Conservation (phyloP, 2,329 filamentous ascomycete species). For the Biscogniauxia sp. region DNA sequence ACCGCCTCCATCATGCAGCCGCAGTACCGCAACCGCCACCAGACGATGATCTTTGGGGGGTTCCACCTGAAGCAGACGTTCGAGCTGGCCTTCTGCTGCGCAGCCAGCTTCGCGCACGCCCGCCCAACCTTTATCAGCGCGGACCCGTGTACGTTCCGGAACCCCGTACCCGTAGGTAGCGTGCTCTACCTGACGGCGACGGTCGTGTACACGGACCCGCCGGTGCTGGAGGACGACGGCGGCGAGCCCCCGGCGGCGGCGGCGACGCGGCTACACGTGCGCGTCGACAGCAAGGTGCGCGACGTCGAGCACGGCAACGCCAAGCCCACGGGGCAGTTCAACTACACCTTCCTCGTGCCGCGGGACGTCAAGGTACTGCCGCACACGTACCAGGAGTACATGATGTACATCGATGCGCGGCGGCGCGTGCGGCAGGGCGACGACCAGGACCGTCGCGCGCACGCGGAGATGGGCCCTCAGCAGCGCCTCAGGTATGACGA, state of each 20-base stretch:
- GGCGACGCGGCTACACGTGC: slow-evolving; percentile 60
- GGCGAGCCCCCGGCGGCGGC: slow-evolving; percentile 38
- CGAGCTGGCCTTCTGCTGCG: slow-evolving; percentile 73
- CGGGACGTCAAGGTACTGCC: slow-evolving; percentile 38
- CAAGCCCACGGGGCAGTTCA: slow-evolving; percentile 71
- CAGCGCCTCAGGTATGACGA: slow-evolving; percentile 11
- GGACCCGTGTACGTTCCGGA: slow-evolving; percentile 72
- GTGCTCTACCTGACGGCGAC: slow-evolving; percentile 72
- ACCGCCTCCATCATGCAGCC: slow-evolving; percentile 74
- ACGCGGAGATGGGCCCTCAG: slow-evolving; percentile 6
- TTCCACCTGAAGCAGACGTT: slow-evolving; percentile 73
- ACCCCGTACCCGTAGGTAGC: slow-evolving; percentile 71
- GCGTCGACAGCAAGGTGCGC: slow-evolving; percentile 69
- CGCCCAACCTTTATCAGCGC: slow-evolving; percentile 70
- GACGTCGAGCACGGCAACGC: slow-evolving; percentile 62
- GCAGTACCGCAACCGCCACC: slow-evolving; percentile 52
- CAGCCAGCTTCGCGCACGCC: slow-evolving; percentile 66
- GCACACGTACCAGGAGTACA: slow-evolving; percentile 40
- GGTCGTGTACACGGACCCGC: slow-evolving; percentile 68
- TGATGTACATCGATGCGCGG: slow-evolving; percentile 44
- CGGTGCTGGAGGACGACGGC: slow-evolving; percentile 44
- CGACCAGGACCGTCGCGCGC: slow-evolving; percentile 25
- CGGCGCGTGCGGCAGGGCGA: slow-evolving; percentile 37
- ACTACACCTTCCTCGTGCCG: slow-evolving; percentile 58
- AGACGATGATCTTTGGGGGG: slow-evolving; percentile 78